A percentile compares a stretch with the other conserved stretches of the same genome.
Evolutionary conservation across 2,329 filamentous ascomycete species (phyloP).

Genomic region (Fusarium guadeloupense): DNA sequence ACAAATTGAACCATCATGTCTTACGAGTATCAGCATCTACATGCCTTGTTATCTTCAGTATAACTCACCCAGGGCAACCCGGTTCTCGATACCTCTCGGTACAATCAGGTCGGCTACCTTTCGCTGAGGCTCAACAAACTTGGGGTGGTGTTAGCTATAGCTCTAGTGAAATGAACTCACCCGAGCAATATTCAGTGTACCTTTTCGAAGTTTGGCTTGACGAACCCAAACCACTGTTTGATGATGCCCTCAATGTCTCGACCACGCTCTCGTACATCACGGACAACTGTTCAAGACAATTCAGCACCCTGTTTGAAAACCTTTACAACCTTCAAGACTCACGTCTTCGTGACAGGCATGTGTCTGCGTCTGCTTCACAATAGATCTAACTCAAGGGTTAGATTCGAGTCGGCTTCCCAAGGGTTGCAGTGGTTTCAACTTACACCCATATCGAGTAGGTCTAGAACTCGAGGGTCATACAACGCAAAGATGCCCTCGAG

Average conservation of each 20-base stretch:
- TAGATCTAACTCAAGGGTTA: conserved; percentile 71
- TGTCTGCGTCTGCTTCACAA: conserved; percentile 94
- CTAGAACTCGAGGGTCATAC: conserved; percentile 85
- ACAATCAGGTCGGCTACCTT: conserved; percentile 95
- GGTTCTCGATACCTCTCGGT: conserved; percentile 92
- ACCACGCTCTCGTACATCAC: conserved; percentile 89
- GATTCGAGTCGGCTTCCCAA: neutral
- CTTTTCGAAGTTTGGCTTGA: conserved; percentile 96
- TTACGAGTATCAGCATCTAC: conserved; percentile 46
- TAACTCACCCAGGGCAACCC: conserved; percentile 80
- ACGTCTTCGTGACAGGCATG: conserved; percentile 90
- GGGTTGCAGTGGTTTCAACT: conserved; percentile 15
- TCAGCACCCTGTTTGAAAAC: neutral
- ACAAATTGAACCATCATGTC: conserved; percentile 96
- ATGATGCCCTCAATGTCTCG: conserved; percentile 94
- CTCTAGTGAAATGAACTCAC: neutral
- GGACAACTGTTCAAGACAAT: conserved; percentile 66
- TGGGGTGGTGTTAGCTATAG: conserved; percentile 17
- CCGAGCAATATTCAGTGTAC: conserved; percentile 44
- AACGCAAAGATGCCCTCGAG: conserved; percentile 96
- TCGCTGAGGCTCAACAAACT: conserved; percentile 90
- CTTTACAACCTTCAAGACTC: conserved; percentile 46
- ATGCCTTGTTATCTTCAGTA: neutral
- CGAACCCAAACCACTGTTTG: conserved; percentile 96
- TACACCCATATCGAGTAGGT: conserved; percentile 90